A percentile compares a stretch with the other conserved stretches of the same genome.
Conservation (phyloP, 73 alveolate genomes). For the Paramecium bursaria region DNA sequence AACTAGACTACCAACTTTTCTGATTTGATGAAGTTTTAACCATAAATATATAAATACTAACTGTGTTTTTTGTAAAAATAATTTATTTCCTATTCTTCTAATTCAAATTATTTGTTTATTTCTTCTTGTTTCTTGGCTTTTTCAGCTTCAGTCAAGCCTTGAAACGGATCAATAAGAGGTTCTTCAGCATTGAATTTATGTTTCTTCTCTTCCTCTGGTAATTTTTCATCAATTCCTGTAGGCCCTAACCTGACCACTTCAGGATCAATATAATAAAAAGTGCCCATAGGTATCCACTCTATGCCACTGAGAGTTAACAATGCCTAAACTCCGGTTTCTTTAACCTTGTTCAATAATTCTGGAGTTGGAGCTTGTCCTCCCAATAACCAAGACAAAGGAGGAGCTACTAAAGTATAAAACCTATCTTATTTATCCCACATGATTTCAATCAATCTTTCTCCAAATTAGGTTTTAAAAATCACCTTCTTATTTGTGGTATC, state of each 20-base stretch:
- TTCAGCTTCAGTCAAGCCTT: slow-evolving; percentile 61
- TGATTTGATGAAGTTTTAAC: slow-evolving; percentile 60
- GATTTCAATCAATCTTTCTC: slow-evolving; percentile 93
- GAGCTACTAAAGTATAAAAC: slow-evolving; percentile 88
- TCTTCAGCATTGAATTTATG: slow-evolving; percentile 66
- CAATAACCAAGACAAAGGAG: slow-evolving; percentile 95
- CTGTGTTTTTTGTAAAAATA: slow-evolving; percentile 64
- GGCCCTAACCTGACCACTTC: slow-evolving; percentile 83
- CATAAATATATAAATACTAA: slow-evolving; percentile 55
- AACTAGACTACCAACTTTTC: slow-evolving; percentile 55
- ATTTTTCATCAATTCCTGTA: slow-evolving; percentile 81
- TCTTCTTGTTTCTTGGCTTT: slow-evolving; percentile 63
- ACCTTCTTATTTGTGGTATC: slow-evolving; percentile 95
- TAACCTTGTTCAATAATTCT: slow-evolving; percentile 79
- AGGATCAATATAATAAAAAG: slow-evolving; percentile 89
- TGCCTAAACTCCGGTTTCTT: slow-evolving; percentile 81
- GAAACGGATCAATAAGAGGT: slow-evolving; percentile 43
- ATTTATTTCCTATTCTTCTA: slow-evolving; percentile 56
- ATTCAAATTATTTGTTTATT: slow-evolving; percentile 16
- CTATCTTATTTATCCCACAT: slow-evolving; percentile 95
- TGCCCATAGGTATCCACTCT: slow-evolving; percentile 93
- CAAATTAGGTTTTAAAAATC: slow-evolving; percentile 84
- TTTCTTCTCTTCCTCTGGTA: slow-evolving; percentile 82
- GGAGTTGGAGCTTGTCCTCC: slow-evolving; percentile 93
- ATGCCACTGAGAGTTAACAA: slow-evolving; percentile 91